Conservation (phyloP, 768 basidiomycete genomes). For the Pholiota microspora region DNA sequence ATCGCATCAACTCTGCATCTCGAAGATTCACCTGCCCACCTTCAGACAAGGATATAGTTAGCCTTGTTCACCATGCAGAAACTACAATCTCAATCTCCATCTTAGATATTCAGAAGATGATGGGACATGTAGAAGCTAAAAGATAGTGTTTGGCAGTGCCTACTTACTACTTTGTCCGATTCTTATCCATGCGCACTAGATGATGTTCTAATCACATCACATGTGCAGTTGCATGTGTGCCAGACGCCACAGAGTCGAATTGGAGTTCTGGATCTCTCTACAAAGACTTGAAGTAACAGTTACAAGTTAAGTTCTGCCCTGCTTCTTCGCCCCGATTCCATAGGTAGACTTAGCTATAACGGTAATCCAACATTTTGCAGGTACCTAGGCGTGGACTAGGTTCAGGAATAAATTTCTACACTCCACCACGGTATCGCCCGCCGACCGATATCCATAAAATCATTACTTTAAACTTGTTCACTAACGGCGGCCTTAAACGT, state of each 20-base stretch:
- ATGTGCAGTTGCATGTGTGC: not conserved
- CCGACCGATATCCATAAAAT: not conserved
- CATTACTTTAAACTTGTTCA: not conserved
- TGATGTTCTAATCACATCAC: not conserved
- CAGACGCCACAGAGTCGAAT: not conserved
- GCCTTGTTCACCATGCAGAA: not conserved
- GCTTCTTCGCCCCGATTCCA: not conserved
- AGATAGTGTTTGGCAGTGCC: not conserved
- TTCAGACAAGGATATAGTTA: not conserved
- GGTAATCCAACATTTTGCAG: too few species aligned
- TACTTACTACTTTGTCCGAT: not conserved
- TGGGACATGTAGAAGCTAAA: not conserved
- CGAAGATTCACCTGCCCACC: not conserved
- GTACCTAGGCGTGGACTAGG: too few species aligned
- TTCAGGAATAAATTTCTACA: not conserved
- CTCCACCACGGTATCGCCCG: not conserved
- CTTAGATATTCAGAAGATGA: not conserved
- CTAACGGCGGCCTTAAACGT: too few species aligned
- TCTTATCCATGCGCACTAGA: not conserved
- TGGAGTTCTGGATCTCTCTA: not conserved
- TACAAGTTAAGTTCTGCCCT: not conserved
- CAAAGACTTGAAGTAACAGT: not conserved
- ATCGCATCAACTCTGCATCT: not conserved
- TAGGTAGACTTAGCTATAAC: too few species aligned
- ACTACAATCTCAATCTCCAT: not conserved